Evolutionary conservation across 495 filamentous ascomycete genomes (phyloP).

Genomic region (Aspergillus carlsbadensis): DNA sequence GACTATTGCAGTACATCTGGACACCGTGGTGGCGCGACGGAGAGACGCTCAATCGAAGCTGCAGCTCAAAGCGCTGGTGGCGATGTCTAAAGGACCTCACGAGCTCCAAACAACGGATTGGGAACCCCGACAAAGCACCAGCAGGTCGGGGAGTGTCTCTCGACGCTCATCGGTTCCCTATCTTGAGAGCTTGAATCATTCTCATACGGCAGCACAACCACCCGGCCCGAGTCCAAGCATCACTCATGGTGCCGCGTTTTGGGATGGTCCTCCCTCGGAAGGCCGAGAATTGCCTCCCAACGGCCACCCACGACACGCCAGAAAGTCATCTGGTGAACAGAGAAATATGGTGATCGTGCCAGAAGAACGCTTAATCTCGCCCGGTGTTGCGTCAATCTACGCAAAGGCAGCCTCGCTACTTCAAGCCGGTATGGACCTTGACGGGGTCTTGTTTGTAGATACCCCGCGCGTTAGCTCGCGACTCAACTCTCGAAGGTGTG

Average conservation of each 20-base stretch:
- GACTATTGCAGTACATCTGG: constrained; percentile 24
- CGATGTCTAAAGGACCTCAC: constrained; percentile 18
- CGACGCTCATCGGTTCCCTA: constrained; percentile 5
- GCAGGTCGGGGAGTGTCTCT: neutral
- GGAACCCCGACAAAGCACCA: neutral
- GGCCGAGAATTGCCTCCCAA: too few species aligned
- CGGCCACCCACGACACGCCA: too few species aligned
- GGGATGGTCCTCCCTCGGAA: too few species aligned
- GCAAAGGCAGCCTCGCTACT: constrained; percentile 31
- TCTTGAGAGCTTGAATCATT: constrained; percentile 2
- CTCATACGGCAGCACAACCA: neutral
- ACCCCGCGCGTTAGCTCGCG: constrained; percentile 20
- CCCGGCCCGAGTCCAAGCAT: neutral
- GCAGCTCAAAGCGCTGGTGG: constrained; percentile 23
- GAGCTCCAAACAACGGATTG: neutral
- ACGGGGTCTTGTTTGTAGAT: constrained; percentile 38
- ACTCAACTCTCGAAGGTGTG: constrained; percentile 22
- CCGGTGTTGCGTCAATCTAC: constrained; percentile 21
- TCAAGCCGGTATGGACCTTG: constrained; percentile 29
- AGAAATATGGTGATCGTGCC: constrained; percentile 14
- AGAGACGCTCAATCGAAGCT: constrained; percentile 15
- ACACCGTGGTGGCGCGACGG: constrained; percentile 20
- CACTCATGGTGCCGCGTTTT: too few species aligned
- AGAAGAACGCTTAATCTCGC: neutral
- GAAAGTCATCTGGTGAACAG: constrained; percentile 15